phyloP scores from a whole-genome alignment of 2,329 filamentous ascomycete species.

The Plectosphaerella plurivora region DNA sequence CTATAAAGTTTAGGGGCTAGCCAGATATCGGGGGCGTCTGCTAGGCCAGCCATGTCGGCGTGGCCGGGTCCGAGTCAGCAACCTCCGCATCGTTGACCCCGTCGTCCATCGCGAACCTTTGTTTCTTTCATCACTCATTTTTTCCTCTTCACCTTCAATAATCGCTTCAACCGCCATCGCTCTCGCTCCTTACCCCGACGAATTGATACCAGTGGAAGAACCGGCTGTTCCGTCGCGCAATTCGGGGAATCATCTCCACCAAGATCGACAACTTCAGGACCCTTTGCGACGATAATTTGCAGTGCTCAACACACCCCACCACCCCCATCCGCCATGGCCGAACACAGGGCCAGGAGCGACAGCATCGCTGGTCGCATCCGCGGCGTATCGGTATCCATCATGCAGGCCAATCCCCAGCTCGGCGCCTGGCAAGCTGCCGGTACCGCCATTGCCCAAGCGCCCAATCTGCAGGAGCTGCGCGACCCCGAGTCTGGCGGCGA shows the following conservation, averaged over 20 bases:
- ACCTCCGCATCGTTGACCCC: neutral
- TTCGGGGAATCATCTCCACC: no score
- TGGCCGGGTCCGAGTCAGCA: no score
- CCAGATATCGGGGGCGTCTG: no score
- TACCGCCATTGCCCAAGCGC: conserved; percentile 23
- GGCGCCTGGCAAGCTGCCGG: conserved; percentile 24
- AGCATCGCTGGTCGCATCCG: conserved; percentile 18
- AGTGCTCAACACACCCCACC: neutral
- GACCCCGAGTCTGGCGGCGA: conserved; percentile 18
- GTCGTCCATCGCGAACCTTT: neutral
- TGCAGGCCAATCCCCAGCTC: conserved; percentile 21
- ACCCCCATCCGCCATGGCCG: conserved; percentile 9
- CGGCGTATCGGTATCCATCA: conserved; percentile 18
- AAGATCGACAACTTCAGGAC: no score
- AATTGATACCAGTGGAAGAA: no score
- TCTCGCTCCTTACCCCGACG: no score
- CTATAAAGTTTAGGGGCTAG: no score
- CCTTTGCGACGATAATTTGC: no score
- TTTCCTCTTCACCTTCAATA: neutral
- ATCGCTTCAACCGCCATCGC: no score
- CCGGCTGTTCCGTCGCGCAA: no score
- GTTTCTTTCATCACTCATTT: neutral
- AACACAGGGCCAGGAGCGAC: conserved; percentile 1
- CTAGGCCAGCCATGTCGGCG: no score
- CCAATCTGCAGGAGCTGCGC: conserved; percentile 21